A percentile compares a stretch with the other conserved stretches of the same genome.
phyloP scores from a whole-genome alignment of 768 basidiomycete species.

The Suillus cothurnatus region DNA sequence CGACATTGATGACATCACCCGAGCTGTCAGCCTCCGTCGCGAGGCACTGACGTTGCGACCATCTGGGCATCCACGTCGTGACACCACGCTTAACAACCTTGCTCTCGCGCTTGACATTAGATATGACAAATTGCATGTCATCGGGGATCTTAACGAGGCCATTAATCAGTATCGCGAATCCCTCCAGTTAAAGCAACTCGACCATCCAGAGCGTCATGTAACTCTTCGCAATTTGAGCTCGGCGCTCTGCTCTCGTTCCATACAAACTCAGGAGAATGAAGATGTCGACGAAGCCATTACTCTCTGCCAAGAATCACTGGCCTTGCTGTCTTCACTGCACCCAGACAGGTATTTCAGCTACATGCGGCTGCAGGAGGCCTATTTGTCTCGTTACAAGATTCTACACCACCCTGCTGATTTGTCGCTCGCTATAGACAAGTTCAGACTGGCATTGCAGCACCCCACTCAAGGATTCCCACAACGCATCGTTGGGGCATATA shows the following conservation, averaged over 20 bases:
- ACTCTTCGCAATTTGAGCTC: not conserved
- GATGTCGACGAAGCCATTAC: not conserved
- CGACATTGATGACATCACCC: not conserved
- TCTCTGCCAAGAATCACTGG: not conserved
- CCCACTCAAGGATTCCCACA: too few species aligned
- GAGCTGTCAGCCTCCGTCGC: not conserved
- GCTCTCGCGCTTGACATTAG: not conserved
- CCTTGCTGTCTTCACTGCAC: not conserved
- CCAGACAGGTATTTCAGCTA: not conserved
- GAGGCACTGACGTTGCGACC: not conserved
- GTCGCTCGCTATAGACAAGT: too few species aligned
- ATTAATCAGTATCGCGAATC: not conserved
- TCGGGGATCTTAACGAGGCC: too few species aligned
- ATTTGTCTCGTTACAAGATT: too few species aligned
- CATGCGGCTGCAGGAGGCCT: not conserved
- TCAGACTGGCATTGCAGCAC: too few species aligned
- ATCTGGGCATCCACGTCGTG: not conserved
- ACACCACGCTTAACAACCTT: not conserved
- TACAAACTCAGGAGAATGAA: not conserved
- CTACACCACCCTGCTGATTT: too few species aligned
- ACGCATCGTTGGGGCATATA: too few species aligned
- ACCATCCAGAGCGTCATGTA: not conserved
- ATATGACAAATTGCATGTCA: not conserved
- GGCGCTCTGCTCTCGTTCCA: not conserved
- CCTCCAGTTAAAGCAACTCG: not conserved